phyloP scores from a whole-genome alignment of 306 rosid species.

The Trifolium repens region DNA sequence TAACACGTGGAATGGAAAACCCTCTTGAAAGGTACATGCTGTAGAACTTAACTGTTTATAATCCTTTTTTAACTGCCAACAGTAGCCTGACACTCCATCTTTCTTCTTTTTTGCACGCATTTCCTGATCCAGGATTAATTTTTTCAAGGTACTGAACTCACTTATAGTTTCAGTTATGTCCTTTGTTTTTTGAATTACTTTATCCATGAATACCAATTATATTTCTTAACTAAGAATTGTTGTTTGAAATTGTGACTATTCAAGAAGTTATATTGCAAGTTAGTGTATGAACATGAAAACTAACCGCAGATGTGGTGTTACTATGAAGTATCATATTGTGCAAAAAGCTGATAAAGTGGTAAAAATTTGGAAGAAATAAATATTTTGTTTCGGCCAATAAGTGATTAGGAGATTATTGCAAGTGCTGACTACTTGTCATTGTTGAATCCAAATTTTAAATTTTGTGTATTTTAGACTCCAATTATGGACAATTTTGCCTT shows the following conservation, averaged over 20 bases:
- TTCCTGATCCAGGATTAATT: slow-evolving; percentile 64
- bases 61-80: slow-evolving; percentile 11
- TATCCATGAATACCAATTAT: slow-evolving; percentile 17
- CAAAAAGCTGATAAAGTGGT: slow-evolving; percentile 10
- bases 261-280: neutral
- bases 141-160: slow-evolving; percentile 69
- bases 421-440: slow-evolving; percentile 13
- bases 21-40: slow-evolving; percentile 77
- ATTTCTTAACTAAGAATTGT: neutral
- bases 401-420: slow-evolving; percentile 1
- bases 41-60: slow-evolving; percentile 19
- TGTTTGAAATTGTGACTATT: neutral
- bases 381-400: slow-evolving; percentile 12
- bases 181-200: neutral
- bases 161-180: neutral
- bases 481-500: neutral
- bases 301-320: slow-evolving; percentile 22
- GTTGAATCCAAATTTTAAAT: neutral
- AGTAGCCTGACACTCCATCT: slow-evolving; percentile 17
- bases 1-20: slow-evolving; percentile 74
- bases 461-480: neutral
- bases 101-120: slow-evolving; percentile 51
- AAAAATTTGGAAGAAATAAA: slow-evolving; percentile 4
- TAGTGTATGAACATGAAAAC: slow-evolving; percentile 22
- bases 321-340: neutral